A percentile compares a stretch with the other conserved stretches of the same genome.
Conservation (phyloP, 805 yeast genomes). For the Brettanomyces anomalus region DNA sequence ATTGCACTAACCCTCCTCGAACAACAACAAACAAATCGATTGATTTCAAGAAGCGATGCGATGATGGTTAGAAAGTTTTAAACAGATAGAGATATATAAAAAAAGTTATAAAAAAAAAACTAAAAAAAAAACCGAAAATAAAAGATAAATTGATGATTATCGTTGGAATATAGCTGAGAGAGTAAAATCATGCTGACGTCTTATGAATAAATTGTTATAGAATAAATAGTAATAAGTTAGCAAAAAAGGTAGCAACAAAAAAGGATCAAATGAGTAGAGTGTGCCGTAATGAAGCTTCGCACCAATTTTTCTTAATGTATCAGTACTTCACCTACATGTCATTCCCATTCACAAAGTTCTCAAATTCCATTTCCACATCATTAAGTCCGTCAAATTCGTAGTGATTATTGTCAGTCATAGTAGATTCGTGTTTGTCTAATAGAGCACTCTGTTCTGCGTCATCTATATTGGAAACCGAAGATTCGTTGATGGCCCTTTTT, state of each 20-base stretch:
- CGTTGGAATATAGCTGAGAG: no score
- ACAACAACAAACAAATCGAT: neutral
- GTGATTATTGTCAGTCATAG: neutral
- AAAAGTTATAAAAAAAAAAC: no score
- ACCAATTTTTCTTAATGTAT: no score
- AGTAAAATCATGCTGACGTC: neutral
- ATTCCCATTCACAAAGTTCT: constrained; percentile 21
- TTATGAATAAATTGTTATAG: neutral
- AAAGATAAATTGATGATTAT: no score
- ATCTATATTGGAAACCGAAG: neutral
- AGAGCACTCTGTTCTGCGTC: neutral
- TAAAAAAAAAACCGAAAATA: no score
- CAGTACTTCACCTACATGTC: neutral
- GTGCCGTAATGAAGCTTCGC: no score
- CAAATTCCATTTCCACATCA: constrained; percentile 22
- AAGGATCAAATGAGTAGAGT: no score
- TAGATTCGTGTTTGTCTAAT: neutral
- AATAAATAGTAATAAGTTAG: neutral
- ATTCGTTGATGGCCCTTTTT: no score
- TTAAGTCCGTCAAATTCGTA: constrained; percentile 15
- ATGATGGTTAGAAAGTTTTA: no score
- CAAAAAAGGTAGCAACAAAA: neutral
- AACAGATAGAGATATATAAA: no score
- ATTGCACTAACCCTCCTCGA: neutral
- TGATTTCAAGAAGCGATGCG: no score